Base-by-base conservation (phyloP, 2,329 filamentous ascomycete species). In the Aureobasidium melanogenum region DNA sequence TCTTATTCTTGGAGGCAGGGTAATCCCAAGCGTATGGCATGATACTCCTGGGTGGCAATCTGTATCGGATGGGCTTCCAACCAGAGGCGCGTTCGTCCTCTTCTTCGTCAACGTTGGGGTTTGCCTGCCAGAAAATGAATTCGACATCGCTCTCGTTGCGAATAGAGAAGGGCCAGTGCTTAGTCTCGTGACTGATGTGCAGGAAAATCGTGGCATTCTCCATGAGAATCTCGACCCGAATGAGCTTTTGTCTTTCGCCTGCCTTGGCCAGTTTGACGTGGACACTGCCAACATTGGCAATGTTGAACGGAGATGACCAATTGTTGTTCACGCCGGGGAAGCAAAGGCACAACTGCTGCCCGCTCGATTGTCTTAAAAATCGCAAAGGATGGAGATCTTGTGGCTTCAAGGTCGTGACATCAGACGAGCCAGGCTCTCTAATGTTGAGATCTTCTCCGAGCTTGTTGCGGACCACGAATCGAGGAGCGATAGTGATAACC, bases 1-100 rank as follows among this genome's bases (percentile, higher is more conserved):
- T 94, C 69, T 94, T 96, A 76, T 90, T 88, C 76, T 96, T 97
- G n/a, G 91, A 92, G 1, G 94, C 93, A 1, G 94, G 95, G 75
- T 96, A 99, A 71, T 99, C 95, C 94, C 94, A 99, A 1, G 94
- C 93, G 70, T 99, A 99, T 0, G 95, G 94, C 94, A 99, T 99
- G 74, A 99, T 97, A 74, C 93, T 97, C 63, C 94, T 83, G 14
- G 93, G 87, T 2, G 95, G 95, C 32, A 99, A 80, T 34, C 93
- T 88, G 75, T 99, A 99, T 58, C 91, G 83, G 64, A 99, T 90
- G 2, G 91, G 92, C 65, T 89, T 88, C 90, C 94, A 99, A 4
- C 91, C 90, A 58, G 89, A 92, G 61, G 86, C 78, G 59, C 75
- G 80, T 69, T 97, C 89, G 67, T 90, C 88, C 60, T 93, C 92